phyloP scores from a whole-genome alignment of 2,329 filamentous ascomycete genomes.

The Aureobasidium mangrovei region DNA sequence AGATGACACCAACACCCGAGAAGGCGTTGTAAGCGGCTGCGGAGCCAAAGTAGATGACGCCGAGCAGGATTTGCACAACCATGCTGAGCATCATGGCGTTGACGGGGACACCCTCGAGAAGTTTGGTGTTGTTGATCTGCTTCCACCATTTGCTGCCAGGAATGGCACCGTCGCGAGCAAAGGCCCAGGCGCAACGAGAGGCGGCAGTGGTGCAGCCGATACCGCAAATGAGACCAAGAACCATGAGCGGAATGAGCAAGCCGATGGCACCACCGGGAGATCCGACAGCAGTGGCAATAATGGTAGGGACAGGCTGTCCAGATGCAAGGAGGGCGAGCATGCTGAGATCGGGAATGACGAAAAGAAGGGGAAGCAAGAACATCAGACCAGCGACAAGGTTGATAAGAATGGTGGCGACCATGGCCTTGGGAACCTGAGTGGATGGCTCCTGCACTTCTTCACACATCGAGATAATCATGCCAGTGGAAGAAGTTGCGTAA shows the following conservation, averaged over 20 bases:
- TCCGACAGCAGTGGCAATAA: conserved; percentile 55
- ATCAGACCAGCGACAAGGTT: conserved; percentile 59
- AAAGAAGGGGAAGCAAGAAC: conserved; percentile 60
- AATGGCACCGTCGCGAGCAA: conserved; percentile 61
- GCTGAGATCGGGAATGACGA: conserved; percentile 57
- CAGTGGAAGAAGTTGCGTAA: conserved; percentile 66
- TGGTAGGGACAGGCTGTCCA: conserved; percentile 55
- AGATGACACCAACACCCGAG: conserved; percentile 61
- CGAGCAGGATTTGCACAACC: conserved; percentile 54
- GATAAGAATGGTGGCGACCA: conserved; percentile 57
- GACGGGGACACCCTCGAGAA: conserved; percentile 51
- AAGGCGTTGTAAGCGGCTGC: conserved; percentile 58
- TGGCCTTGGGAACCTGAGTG: conserved; percentile 62
- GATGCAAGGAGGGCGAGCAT: conserved; percentile 40
- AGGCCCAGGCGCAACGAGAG: conserved; percentile 60
- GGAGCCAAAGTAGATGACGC: conserved; percentile 61
- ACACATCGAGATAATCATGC: conserved; percentile 74
- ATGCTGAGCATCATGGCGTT: conserved; percentile 67
- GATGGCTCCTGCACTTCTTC: conserved; percentile 61
- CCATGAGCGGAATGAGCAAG: conserved; percentile 55
- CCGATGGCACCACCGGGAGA: conserved; percentile 51
- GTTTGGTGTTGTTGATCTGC: conserved; percentile 51
- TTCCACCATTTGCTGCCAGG: conserved; percentile 54
- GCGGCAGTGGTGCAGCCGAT: conserved; percentile 61
- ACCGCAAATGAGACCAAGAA: conserved; percentile 58